phyloP scores from a whole-genome alignment of 495 filamentous ascomycete species.

The Viridothelium virens region DNA sequence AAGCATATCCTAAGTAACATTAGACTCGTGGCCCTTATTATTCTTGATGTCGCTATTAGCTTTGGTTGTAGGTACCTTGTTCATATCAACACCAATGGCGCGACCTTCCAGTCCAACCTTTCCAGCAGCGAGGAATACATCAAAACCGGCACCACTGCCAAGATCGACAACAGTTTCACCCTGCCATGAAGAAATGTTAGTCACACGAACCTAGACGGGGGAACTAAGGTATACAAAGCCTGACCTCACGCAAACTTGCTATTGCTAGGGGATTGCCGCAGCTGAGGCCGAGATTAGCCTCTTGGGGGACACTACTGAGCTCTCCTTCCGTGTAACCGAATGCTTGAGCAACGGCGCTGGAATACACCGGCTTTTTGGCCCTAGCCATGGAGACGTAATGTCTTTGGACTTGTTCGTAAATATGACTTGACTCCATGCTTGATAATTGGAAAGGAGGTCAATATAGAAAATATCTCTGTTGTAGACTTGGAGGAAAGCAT shows the following conservation, averaged over 20 bases:
- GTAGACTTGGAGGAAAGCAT: background rate
- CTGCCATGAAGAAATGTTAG: slow-evolving; percentile 22
- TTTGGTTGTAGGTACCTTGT: slow-evolving; percentile 36
- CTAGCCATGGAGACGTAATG: background rate
- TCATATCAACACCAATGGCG: slow-evolving; percentile 63
- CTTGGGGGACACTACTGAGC: slow-evolving; percentile 46
- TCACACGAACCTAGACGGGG: background rate
- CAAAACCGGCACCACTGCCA: slow-evolving; percentile 57
- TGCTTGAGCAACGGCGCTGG: slow-evolving; percentile 43
- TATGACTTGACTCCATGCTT: background rate
- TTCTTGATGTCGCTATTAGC: background rate
- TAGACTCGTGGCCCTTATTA: background rate
- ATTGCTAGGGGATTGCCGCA: slow-evolving; percentile 58
- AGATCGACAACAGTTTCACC: slow-evolving; percentile 61
- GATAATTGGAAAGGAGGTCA: background rate
- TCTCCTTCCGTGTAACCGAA: slow-evolving; percentile 55
- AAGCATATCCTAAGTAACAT: slow-evolving; percentile 48
- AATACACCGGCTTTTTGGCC: background rate
- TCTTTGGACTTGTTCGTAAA: background rate
- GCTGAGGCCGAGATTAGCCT: slow-evolving; percentile 56
- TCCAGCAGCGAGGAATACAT: slow-evolving; percentile 52
- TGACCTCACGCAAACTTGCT: slow-evolving; percentile 45
- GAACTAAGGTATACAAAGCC: background rate
- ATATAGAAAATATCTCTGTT: background rate
- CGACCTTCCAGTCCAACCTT: slow-evolving; percentile 49